Base-by-base conservation (phyloP, 2,329 filamentous ascomycete genomes). In the Claviceps maximensis region DNA sequence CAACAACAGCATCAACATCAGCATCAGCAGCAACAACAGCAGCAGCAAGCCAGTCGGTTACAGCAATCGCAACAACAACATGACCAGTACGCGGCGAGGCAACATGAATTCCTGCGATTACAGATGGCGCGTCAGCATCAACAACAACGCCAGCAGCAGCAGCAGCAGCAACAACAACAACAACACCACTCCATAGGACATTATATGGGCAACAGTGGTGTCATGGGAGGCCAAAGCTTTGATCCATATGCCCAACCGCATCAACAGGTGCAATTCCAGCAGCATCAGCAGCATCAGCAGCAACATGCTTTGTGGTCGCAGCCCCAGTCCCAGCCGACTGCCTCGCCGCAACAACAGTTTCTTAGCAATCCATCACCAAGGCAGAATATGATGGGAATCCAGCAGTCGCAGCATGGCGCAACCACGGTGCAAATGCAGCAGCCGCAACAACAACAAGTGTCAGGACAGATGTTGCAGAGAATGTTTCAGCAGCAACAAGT, bases 221-320 rank as follows among this genome's bases (percentile, higher is more conserved):
- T 36, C 15, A 51, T 54, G 13, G 9, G 25, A 21, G 40, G 46
- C 9, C 49, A 38, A 15, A 52, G 23, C 40, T 54, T 38, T 8
- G 53, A 54, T 38, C 65, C 70, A 47, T 56, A 53, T 47, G 48
- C 54, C 47, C 58, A 60, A 29, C 60, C 52, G 47, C 58, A 59
- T 36, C 61, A 55, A 41, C 54, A 55, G 38, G 48, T 50, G 42
- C 46, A 49, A 17, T 4, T 41, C 12, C 51, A 55, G 47, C 53
- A 54, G 23, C 49, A 49, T 21, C 49, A 49, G 21, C 41, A 44
- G 41, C 41, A 44, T n/a, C 51, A 44, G 41, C 41, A 45, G n/a
- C 51, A 49, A 7, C 49, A 49, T n/a, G 36, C 47, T 40, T 27
- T 45, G 33, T 33, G 45, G 40, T 29, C 38, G 40, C 61, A 55